Evolutionary conservation across 345 rosid species (phyloP), one percentile per base, ranked within the genome.

Genomic region (Litchi chinensis): DNA sequence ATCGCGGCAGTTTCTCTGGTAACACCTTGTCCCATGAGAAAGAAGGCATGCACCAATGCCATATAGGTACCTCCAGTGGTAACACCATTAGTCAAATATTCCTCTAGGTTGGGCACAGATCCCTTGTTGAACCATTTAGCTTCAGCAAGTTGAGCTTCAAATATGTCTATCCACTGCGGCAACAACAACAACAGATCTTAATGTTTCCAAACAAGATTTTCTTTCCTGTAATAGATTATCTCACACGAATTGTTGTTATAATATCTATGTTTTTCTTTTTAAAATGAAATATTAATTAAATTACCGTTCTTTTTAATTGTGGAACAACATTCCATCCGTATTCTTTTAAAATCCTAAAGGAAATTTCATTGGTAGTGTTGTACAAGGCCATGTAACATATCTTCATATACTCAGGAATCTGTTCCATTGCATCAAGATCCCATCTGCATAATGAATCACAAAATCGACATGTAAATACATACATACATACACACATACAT

Each of bases 341-440:
- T 48, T 68, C 68, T 68, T 83, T 83, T 10, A 83, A 78, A 63
- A 79, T 21, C 64, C 57, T 68, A 21, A 52, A 79, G 16, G 68
- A 79, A 65, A 83, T 79, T 32, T 83, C 81, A 77, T 83, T 83
- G 26, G 83, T 80, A 3, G 81, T 79, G 74, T 80, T 80, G 79
- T 79, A 73, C 10, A 80, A 43, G 40, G 86, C 83, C 83, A 76
- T 79, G 74, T 76, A 83, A 70, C 83, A 79, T 40, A 79, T 79
- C 79, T 83, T 77, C 86, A 79, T 83, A 72, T 80, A 79, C 57
- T 83, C 80, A 11, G 83, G 83, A 12, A 83, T 79, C 7, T 78
- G 48, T 32, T 80, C 83, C 76, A 83, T 77, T 76, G 78, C 86
- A 73, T 40, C 44, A 39, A 70, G 75, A 69, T 79, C 76, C 85